Conservation (phyloP, 805 yeast species). For the Zygosaccharomyces rouxii region DNA sequence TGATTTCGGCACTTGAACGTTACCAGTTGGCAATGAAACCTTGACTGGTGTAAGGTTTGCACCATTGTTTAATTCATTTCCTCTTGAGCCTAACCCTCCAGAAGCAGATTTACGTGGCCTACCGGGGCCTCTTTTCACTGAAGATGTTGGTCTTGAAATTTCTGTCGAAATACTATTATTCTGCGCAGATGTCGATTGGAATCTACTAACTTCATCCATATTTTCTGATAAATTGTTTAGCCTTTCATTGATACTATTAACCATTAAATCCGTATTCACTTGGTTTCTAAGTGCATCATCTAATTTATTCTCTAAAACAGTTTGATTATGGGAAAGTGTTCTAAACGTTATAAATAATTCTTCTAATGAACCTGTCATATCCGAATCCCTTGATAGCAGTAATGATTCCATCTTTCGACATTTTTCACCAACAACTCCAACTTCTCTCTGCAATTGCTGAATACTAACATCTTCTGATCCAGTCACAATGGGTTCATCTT, state of each 20-base stretch:
- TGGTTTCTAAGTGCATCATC: constrained; percentile 36
- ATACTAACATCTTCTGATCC: background rate
- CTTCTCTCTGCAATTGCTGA: constrained; percentile 10
- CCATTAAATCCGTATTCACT: constrained; percentile 34
- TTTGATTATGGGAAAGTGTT: constrained; percentile 33
- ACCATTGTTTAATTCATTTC: constrained; percentile 3
- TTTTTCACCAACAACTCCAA: constrained; percentile 12
- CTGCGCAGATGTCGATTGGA: background rate
- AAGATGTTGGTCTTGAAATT: constrained; percentile 10
- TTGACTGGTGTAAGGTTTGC: constrained; percentile 14
- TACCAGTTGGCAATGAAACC: constrained; percentile 28
- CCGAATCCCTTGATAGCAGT: constrained; percentile 17
- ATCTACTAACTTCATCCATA: constrained; percentile 7
- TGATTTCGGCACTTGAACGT: constrained; percentile 29
- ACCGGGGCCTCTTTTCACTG: constrained; percentile 33
- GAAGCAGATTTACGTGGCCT: constrained; percentile 31
- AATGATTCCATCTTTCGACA: constrained; percentile 18
- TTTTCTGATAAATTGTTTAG: constrained; percentile 14
- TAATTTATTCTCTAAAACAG: constrained; percentile 34
- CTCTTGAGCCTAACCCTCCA: constrained; percentile 2
- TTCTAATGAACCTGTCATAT: constrained; percentile 19
- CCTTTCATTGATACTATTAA: constrained; percentile 28
- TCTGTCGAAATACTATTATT: background rate
- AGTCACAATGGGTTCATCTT: background rate
- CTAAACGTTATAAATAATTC: constrained; percentile 27